Percentiles rank a stretch among this genome's conserved stretches.
phyloP scores from a whole-genome alignment of 2,329 filamentous ascomycete species.

The Aureobasidium sp. region DNA sequence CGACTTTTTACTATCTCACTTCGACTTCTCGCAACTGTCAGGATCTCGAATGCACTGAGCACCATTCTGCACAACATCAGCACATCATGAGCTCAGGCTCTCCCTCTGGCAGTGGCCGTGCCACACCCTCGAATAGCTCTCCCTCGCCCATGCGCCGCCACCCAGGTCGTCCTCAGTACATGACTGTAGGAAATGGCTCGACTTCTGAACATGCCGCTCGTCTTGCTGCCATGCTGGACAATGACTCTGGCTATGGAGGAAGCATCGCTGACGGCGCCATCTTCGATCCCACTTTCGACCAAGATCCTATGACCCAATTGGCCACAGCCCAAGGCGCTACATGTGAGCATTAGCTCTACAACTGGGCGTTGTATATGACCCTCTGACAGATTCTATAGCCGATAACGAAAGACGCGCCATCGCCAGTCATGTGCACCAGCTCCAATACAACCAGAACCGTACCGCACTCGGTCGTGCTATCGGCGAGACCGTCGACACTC shows the following conservation, averaged over 20 bases:
- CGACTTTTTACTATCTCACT: neutral
- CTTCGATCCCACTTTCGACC: constrained; percentile 37
- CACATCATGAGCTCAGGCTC: constrained; percentile 27
- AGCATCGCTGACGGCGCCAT: constrained; percentile 61
- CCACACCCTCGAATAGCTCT: constrained; percentile 20
- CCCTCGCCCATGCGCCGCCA: constrained; percentile 21
- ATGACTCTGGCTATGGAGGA: constrained; percentile 86
- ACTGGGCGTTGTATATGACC: no score
- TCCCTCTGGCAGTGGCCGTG: constrained; percentile 23
- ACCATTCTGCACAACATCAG: neutral
- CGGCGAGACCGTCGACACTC: constrained; percentile 71
- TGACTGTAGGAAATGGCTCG: constrained; percentile 79
- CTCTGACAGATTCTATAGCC: constrained; percentile 27
- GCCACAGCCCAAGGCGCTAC: neutral
- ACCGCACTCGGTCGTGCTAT: constrained; percentile 82
- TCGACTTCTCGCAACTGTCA: neutral
- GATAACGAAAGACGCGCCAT: constrained; percentile 61
- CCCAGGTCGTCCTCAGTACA: constrained; percentile 54
- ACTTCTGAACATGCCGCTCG: constrained; percentile 73
- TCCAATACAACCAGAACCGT: constrained; percentile 91
- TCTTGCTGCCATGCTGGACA: constrained; percentile 71
- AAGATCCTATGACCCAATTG: neutral
- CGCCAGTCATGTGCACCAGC: constrained; percentile 79
- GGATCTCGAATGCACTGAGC: constrained; percentile 1
- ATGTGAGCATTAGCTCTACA: neutral